Percentiles rank a stretch among this genome's conserved stretches.
Evolutionary conservation across 2,329 filamentous ascomycete species (phyloP).

Genomic region (Apiospora rasikravindrae): DNA sequence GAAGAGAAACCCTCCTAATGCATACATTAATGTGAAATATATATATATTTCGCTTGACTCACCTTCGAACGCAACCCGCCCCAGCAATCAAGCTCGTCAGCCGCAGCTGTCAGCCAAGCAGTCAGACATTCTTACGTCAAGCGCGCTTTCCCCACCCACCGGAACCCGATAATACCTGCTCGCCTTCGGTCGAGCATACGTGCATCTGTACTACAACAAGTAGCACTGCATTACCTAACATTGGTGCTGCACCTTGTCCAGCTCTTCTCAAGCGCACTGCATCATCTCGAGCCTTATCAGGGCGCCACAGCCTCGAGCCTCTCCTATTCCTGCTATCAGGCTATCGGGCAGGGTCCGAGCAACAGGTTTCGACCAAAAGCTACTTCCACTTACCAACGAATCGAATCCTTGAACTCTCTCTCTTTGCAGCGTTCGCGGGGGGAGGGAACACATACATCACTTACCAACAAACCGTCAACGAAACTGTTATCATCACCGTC

Average conservation of each 20-base stretch:
- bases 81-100: neutral
- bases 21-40: neutral
- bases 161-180: neutral
- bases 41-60: constrained; percentile 5
- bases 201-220: neutral
- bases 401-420: neutral
- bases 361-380: neutral
- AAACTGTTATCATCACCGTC: constrained; percentile 10
- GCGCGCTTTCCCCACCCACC: constrained; percentile 5
- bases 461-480: neutral
- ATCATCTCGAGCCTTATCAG: neutral
- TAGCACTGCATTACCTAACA: constrained; percentile 16
- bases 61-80: neutral
- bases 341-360: constrained; percentile 2
- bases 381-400: neutral
- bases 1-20: neutral
- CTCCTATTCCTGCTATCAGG: neutral
- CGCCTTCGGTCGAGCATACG: constrained; percentile 1
- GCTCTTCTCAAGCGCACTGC: neutral
- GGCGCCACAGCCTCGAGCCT: neutral
- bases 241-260: neutral
- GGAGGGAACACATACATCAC: neutral
- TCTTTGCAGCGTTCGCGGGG: neutral
- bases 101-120: neutral
- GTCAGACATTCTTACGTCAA: constrained; percentile 14